Base-by-base conservation (phyloP, 1,284 basidiomycete genomes). In the Irpex sp. region DNA sequence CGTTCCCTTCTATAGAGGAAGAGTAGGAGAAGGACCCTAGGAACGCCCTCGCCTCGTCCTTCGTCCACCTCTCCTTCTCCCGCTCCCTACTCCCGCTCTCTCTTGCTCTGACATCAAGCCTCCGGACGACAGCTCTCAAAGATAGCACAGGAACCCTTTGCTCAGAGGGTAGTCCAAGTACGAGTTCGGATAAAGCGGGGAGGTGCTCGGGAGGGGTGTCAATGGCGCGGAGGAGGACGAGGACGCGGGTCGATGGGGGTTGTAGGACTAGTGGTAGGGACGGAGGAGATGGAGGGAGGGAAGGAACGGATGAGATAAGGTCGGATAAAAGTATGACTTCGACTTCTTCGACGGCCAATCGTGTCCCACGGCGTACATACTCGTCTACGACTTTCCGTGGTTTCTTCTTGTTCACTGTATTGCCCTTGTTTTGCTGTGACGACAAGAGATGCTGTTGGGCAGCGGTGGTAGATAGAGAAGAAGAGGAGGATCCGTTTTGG, bases 311-410 rank as follows among this genome's bases (percentile, higher is more conserved):
- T 3, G 40, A 44, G 40, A 89, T 73, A 9, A 90, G 73, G 7
- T 79, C 76, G 19, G 73, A 64, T 6, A 91, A 69, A 4, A 81
- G 71, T 13, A 77, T 77, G 4, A 92, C 84, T 0, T 65, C 62
- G 5, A 92, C 77, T n/a, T 79, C 77, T 65, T 89, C 86, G 19
- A 83, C 72, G 3, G 83, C 84, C 62, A 91, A 79, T 40, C 89
- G 82, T 1, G 85, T 84, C 3, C 92, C 91, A 34, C 88, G 85
- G 15, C 93, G 86, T 48, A 90, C 71, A 66, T 92, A 91, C 70
- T 95, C 93, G 1, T 76, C 81, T 8, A 94, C 76, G 1, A 75
- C 71, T 52, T 81, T 82, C 3, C 54, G 13, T 5, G 76, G 74
- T 15, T 64, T 71, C 4, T 66, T 17, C 51, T 59, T 26, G 3